phyloP scores from a whole-genome alignment of 176 grass and related monocot species.

The Rhynchospora breviuscula region DNA sequence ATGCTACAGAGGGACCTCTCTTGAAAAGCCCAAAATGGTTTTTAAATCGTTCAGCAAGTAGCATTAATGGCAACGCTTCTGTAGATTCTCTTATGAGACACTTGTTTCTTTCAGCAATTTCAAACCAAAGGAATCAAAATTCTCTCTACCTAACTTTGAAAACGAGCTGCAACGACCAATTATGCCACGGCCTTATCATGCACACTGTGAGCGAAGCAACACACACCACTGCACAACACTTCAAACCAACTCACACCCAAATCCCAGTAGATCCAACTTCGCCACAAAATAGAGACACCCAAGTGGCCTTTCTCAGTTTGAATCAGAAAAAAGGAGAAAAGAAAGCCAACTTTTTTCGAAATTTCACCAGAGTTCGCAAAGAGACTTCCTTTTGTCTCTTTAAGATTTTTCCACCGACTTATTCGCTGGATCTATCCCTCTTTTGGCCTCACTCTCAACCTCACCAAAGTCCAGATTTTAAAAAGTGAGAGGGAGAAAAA shows the following conservation, averaged over 20 bases:
- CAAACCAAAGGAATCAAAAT: constrained; percentile 15
- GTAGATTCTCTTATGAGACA: constrained; percentile 18
- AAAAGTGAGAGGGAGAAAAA: not conserved
- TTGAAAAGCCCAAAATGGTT: not conserved
- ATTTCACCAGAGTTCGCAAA: constrained; percentile 20
- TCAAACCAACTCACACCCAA: constrained; percentile 15
- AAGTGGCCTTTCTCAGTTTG: constrained; percentile 4
- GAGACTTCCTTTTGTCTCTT: constrained; percentile 14
- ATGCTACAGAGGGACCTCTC: not conserved
- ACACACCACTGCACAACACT: not conserved
- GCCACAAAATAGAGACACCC: not conserved
- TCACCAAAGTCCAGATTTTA: not conserved
- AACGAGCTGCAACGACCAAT: constrained; percentile 8
- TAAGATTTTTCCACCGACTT: constrained; percentile 23
- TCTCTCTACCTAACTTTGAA: constrained; percentile 35
- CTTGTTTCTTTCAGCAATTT: constrained; percentile 20
- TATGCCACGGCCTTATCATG: not conserved
- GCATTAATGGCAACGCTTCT: constrained; percentile 7
- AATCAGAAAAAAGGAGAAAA: constrained; percentile 8
- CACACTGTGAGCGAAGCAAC: not conserved
- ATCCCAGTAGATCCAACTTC: constrained; percentile 13
- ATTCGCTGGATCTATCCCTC: constrained; percentile 21
- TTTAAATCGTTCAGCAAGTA: constrained; percentile 3
- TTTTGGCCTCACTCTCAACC: constrained; percentile 20
- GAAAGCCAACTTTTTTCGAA: constrained; percentile 11